Conservation (phyloP, 2,329 filamentous ascomycete genomes). For the Pestalotiopsis fici region DNA sequence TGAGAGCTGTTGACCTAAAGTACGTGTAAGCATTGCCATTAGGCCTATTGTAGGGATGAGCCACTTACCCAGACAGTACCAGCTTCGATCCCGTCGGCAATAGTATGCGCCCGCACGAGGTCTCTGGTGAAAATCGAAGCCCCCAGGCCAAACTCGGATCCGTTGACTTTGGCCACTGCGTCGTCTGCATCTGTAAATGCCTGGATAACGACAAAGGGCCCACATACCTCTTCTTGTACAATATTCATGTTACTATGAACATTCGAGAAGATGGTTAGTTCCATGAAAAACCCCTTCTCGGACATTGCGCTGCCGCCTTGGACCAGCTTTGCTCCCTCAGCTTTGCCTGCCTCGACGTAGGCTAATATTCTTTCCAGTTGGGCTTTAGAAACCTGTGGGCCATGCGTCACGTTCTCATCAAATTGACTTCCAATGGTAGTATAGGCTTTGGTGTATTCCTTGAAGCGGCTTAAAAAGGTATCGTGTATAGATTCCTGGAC, state of each 20-base stretch:
- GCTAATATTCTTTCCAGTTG: constrained; percentile 71
- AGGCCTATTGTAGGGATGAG: no score
- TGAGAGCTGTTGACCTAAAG: no score
- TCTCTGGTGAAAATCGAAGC: constrained; percentile 63
- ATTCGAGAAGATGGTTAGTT: constrained; percentile 44
- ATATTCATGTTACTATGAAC: no score
- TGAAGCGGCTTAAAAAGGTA: constrained; percentile 64
- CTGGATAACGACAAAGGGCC: no score
- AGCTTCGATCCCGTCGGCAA: constrained; percentile 58
- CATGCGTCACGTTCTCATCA: constrained; percentile 68
- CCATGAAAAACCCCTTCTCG: constrained; percentile 46
- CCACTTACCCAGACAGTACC: constrained; percentile 60
- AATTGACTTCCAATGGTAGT: constrained; percentile 72
- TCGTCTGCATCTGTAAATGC: constrained; percentile 39
- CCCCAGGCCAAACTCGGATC: constrained; percentile 62
- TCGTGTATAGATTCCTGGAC: constrained; percentile 64
- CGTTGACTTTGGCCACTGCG: constrained; percentile 43
- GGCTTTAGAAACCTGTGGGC: constrained; percentile 70
- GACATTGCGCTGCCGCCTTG: constrained; percentile 49
- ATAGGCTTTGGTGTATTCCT: constrained; percentile 52
- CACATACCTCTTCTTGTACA: no score
- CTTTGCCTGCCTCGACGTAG: constrained; percentile 70
- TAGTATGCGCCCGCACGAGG: constrained; percentile 49
- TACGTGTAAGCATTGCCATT: no score
- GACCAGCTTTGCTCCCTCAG: constrained; percentile 30